Evolutionary conservation across 805 yeast species (phyloP).

Genomic region (Candida ipomoeae): DNA sequence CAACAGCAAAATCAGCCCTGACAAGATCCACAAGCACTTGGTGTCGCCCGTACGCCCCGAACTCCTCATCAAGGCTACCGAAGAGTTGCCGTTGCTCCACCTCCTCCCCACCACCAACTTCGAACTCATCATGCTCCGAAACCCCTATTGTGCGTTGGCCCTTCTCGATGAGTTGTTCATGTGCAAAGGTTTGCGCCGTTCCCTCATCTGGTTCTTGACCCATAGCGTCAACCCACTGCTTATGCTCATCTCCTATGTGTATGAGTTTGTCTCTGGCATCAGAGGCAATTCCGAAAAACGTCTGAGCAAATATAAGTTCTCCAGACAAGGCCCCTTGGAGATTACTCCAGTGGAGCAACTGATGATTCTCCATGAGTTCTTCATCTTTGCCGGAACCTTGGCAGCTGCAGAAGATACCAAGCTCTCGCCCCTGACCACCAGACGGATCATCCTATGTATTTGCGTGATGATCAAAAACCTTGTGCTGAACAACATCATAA

Average conservation of each 20-base stretch:
- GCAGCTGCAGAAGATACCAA: slow-evolving; percentile 26
- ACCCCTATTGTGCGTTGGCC: slow-evolving; percentile 50
- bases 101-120: slow-evolving; percentile 38
- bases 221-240: slow-evolving; percentile 52
- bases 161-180: slow-evolving; percentile 68
- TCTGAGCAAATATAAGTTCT: slow-evolving; percentile 36
- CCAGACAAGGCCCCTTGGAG: slow-evolving; percentile 52
- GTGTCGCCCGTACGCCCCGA: slow-evolving; percentile 30
- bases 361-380: slow-evolving; percentile 68
- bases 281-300: slow-evolving; percentile 42
- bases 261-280: slow-evolving; percentile 53
- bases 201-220: slow-evolving; percentile 63
- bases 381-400: slow-evolving; percentile 45
- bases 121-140: slow-evolving; percentile 48
- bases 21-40: slow-evolving; percentile 46
- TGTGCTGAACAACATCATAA: slow-evolving; percentile 41
- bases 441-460: slow-evolving; percentile 46
- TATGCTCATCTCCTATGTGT: slow-evolving; percentile 57
- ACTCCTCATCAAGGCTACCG: slow-evolving; percentile 22
- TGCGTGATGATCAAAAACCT: slow-evolving; percentile 62
- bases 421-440: slow-evolving; percentile 10
- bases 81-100: slow-evolving; percentile 28
- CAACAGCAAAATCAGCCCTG: slow-evolving; percentile 40
- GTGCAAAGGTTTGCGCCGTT: slow-evolving; percentile 61
- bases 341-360: slow-evolving; percentile 58